Base-by-base conservation (phyloP, 345 rosid genomes). In the Hibiscus mutabilis region DNA sequence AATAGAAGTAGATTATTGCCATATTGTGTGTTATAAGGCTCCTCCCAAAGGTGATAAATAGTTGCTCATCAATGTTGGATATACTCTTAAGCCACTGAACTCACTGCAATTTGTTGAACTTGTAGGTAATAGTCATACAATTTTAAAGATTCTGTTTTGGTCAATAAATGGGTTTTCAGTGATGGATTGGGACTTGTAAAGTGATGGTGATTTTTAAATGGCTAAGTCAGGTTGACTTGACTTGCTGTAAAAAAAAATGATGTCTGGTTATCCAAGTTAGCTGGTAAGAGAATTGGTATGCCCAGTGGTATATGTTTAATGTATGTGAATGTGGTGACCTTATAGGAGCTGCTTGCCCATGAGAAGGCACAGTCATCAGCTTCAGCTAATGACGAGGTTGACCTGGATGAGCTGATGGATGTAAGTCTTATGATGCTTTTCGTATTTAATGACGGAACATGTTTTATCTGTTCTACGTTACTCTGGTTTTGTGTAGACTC, bases 381-480 rank as follows among this genome's bases (percentile, higher is more conserved):
- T 70, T 87, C 89, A 67, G 74, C 51, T 27, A 82, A 89, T 35
- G 76, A 83, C 57, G 97, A 92, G 81, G 85, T 95, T 75, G 97
- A 92, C 74, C 93, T 95, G 57, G 97, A 92, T 78, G 97, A 95
- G 44, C 86, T 95, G 71, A 92, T 95, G 93, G 99, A 94, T 82
- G 98, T 88, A 81, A 85, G 96, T 81, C 71, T 56, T 40, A 12
- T 71, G 25, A 24, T 57, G 7, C 75, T 69, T 52, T n/a, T 31
- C 72, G 1, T 60, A 2, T 60, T 52, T 31, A 69, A 4, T 70
- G 66, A 60, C 11, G 8, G 47, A 42, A 22, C 57, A 16, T n/a
- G 46, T 13, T 60, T 49, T 7, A 5, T 53, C 3, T 31, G 3
- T 63, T 31, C 31, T 25, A 31, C 8, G 35, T 47, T 72, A 16